phyloP scores from a whole-genome alignment of 1,139 yeast genomes.

The Lodderomyces margitis region DNA sequence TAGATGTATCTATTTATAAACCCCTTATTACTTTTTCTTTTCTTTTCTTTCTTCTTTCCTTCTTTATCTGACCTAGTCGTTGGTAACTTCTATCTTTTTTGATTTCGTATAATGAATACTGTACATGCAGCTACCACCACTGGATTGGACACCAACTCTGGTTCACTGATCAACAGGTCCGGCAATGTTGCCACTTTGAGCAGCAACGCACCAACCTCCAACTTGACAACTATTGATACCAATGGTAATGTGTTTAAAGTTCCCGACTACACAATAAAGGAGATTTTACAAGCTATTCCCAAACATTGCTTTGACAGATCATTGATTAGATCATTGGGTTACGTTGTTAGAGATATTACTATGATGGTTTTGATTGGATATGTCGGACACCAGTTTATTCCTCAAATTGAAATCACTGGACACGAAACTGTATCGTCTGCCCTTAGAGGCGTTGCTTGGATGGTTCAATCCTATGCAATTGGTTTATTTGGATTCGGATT shows the following conservation, averaged over 20 bases:
- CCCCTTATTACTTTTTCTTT: conserved; percentile 6
- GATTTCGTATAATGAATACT: conserved; percentile 16
- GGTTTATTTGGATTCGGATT: conserved; percentile 76
- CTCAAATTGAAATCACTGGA: conserved; percentile 25
- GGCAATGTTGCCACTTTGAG: conserved; percentile 28
- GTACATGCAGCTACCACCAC: conserved; percentile 16
- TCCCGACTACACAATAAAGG: conserved; percentile 74
- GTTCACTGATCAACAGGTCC: conserved; percentile 15
- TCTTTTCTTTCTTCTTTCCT: conserved; percentile 7
- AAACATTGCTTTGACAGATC: conserved; percentile 73
- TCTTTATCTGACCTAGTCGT: no score
- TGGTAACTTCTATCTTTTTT: background rate
- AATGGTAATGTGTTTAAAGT: conserved; percentile 65
- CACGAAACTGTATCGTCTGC: conserved; percentile 22
- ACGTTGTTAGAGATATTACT: conserved; percentile 63
- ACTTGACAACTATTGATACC: conserved; percentile 52
- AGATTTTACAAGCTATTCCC: conserved; percentile 70
- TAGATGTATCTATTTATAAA: background rate
- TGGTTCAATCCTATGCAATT: conserved; percentile 41
- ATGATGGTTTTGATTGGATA: conserved; percentile 51
- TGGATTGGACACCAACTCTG: conserved; percentile 3
- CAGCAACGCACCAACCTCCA: conserved; percentile 22
- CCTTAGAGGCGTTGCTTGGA: conserved; percentile 39
- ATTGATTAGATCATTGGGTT: conserved; percentile 53
- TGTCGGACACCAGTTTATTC: conserved; percentile 52